phyloP scores from a whole-genome alignment of 179 eudicot species.

The Silene coronaria region DNA sequence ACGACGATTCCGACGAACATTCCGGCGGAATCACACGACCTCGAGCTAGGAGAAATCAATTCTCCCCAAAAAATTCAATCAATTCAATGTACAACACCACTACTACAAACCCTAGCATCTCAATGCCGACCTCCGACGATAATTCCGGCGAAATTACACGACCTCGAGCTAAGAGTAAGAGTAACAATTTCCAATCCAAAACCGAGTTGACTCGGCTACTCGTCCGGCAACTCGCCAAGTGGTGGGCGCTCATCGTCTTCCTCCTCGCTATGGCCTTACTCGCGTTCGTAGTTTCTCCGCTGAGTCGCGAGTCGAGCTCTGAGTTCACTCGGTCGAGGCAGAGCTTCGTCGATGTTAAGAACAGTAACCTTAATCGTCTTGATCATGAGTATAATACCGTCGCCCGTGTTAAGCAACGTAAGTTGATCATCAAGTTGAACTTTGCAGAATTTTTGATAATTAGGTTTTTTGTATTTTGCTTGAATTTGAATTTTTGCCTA shows the following conservation, averaged over 20 bases:
- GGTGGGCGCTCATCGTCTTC: conserved; percentile 73
- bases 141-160: conserved; percentile 49
- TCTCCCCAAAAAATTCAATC: background rate
- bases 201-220: conserved; percentile 37
- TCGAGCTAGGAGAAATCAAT: conserved; percentile 49
- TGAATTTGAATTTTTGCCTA: background rate
- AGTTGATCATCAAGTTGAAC: conserved; percentile 29
- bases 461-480: conserved; percentile 22
- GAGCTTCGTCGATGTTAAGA: conserved; percentile 6
- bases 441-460: background rate
- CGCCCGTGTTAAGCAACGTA: conserved; percentile 72
- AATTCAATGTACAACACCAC: conserved; percentile 22
- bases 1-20: conserved; percentile 54
- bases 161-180: conserved; percentile 48
- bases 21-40: conserved; percentile 25
- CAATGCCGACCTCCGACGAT: conserved; percentile 58
- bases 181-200: conserved; percentile 48
- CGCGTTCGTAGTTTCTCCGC: conserved; percentile 55
- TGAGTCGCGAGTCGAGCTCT: conserved; percentile 24
- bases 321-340: conserved; percentile 9
- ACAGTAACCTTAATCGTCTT: conserved; percentile 53
- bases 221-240: conserved; percentile 39
- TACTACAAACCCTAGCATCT: conserved; percentile 25
- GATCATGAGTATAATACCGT: conserved; percentile 54
- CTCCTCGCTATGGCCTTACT: conserved; percentile 46